Evolutionary conservation across 83 land plant species (phyloP).

Genomic region (Diphasiastrum complanatum): DNA sequence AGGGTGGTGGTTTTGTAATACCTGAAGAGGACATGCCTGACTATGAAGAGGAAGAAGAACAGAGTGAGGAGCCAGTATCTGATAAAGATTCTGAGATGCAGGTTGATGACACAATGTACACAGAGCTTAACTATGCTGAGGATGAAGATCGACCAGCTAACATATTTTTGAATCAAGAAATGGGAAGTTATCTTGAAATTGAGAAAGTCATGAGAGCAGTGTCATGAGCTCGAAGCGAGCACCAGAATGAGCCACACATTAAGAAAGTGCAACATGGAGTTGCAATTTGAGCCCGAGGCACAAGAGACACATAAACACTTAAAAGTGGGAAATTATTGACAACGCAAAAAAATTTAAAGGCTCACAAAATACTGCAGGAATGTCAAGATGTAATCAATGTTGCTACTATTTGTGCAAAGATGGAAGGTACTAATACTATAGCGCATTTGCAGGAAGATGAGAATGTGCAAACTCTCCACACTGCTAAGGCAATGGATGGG

Average conservation of each 20-base stretch:
- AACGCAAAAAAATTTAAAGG: no score
- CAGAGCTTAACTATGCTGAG: slow-evolving; percentile 8
- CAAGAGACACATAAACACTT: no score
- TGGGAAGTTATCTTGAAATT: no score
- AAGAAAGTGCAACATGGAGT: no score
- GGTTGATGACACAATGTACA: neutral
- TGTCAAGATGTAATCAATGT: slow-evolving; percentile 21
- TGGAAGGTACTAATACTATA: slow-evolving; percentile 16
- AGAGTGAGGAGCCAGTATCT: neutral
- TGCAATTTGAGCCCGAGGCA: no score
- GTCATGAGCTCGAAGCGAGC: no score
- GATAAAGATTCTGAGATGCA: neutral
- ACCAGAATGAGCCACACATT: no score
- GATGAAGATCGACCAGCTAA: neutral
- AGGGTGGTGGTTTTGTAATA: slow-evolving; percentile 6
- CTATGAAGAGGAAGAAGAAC: slow-evolving; percentile 38
- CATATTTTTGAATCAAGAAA: no score
- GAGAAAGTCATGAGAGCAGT: no score
- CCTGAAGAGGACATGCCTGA: slow-evolving; percentile 52
- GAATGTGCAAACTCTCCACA: slow-evolving; percentile 1
- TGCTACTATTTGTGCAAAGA: slow-evolving; percentile 21
- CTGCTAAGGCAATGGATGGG: slow-evolving; percentile 20
- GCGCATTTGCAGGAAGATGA: slow-evolving; percentile 9
- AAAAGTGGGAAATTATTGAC: no score
- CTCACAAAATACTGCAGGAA: no score